Evolutionary conservation across 352 stramenopile species (phyloP), one percentile per base, ranked within the genome.

Genomic region (Phytophthora sojae): DNA sequence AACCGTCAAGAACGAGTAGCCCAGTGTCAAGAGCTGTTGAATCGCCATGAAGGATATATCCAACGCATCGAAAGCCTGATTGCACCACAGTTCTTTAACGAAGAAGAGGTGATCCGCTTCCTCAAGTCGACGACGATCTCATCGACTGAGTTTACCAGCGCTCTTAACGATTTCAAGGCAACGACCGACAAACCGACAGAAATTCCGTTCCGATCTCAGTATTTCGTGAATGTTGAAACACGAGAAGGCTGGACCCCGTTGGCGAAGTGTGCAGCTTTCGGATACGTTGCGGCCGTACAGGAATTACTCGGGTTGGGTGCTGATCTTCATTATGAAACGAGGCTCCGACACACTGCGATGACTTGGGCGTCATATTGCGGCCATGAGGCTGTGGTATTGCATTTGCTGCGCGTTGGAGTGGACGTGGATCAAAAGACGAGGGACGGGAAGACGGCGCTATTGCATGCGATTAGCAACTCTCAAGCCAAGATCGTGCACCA

Each of bases 361-460:
- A 94, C 86, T 7, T 94, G 88, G 88, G 88, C 88, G 17, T 82
- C 78, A 17, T 93, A 87, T 61, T 93, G 85, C 50, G 88, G 88
- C 3, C 86, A 95, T 51, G 87, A 94, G 52, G 64, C 71, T 2
- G 77, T 91, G 4, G 75, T 82, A 23, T 72, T 94, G 12, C 57
- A 77, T 4, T 66, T 95, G 1, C 69, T 95, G 26, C 83, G 81
- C 0, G 7, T 77, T 44, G 60, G 68, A 1, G 80, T 85, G 7
- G 37, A 80, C 29, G 50, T 88, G 3, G 42, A 77, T 21, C 73
- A 82, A 23, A 70, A 65, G 21, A 94, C 88, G 0, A 61, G 70
- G 0, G 88, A 94, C 35, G 79, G 83, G 5, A 91, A 88, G 66
- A 93, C 86, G 0, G 85, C 88, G 2, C 60, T 95, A 15, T 85